Evolutionary conservation across 192 early-diverging fungal species (phyloP).

Genomic region (Entomortierella beljakovae): DNA sequence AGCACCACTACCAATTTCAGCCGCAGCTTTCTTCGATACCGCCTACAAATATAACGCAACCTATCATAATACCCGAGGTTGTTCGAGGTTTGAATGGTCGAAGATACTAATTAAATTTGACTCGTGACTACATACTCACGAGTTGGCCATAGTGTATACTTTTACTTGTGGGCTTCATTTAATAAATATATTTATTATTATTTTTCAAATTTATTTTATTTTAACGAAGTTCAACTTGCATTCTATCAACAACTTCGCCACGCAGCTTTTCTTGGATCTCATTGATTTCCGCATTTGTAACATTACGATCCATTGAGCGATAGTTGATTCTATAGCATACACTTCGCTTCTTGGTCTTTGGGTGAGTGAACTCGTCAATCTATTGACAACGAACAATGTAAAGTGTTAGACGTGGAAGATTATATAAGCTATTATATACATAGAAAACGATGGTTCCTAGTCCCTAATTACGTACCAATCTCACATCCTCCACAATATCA

Average conservation of each 20-base stretch:
- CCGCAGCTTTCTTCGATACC: not conserved
- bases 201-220: not conserved
- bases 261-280: constrained; percentile 87
- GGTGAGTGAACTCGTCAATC: constrained; percentile 92
- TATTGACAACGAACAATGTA: constrained; percentile 19
- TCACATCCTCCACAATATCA: constrained; percentile 91
- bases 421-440: not conserved
- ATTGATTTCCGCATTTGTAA: constrained; percentile 96
- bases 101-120: not conserved
- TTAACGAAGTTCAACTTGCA: constrained; percentile 85
- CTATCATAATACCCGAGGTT: not conserved
- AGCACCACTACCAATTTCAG: constrained; percentile 13
- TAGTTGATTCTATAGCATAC: constrained; percentile 96
- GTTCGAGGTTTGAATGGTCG: not conserved
- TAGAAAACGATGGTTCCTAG: too few relatives aligned
- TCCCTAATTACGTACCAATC: constrained; percentile 76
- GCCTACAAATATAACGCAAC: not conserved
- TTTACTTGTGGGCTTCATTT: too few relatives aligned
- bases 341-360: constrained; percentile 85
- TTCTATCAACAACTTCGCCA: constrained; percentile 66
- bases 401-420: not conserved
- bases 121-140: too few relatives aligned
- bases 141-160: too few relatives aligned
- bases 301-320: constrained; percentile 95
- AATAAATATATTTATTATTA: not conserved